These are phyloP conservation scores for Butyriboletus regius DNA, from an alignment of 1,284 basidiomycete species.

Conservation along the genomic window DNA sequence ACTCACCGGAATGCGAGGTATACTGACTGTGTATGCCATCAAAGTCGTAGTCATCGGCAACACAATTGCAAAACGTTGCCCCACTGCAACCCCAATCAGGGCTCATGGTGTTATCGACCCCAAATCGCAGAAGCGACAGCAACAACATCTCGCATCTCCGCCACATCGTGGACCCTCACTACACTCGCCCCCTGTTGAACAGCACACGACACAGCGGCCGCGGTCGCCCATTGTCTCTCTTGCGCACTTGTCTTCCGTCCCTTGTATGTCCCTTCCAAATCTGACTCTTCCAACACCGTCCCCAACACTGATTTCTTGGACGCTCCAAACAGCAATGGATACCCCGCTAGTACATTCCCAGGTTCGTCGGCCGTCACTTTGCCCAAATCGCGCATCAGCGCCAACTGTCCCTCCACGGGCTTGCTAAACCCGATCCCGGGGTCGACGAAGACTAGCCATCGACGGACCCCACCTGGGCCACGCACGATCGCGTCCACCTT, in stretches of 20 bases:
- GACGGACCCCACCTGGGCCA: conserved; percentile 66
- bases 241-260: conserved; percentile 51
- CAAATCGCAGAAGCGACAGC: conserved; percentile 43
- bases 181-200: conserved; percentile 69
- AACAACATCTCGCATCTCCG: conserved; percentile 54
- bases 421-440: conserved; percentile 97
- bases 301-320: conserved; percentile 84
- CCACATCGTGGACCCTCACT: conserved; percentile 79
- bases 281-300: conserved; percentile 43
- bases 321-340: conserved; percentile 70
- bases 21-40: not conserved
- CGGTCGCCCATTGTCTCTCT: conserved; percentile 75
- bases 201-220: conserved; percentile 70
- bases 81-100: not conserved
- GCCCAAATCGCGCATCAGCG: conserved; percentile 53
- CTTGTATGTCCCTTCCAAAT: conserved; percentile 35
- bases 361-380: conserved; percentile 41
- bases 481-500: conserved; percentile 66
- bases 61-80: no score
- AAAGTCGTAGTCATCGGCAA: not conserved
- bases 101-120: conserved; percentile 10
- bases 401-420: conserved; percentile 67
- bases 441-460: conserved; percentile 89
- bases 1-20: not conserved
- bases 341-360: conserved; percentile 54